Base-by-base conservation (phyloP, 202 grass and related monocot genomes). In the Bolboschoenoplectus hybrid region DNA sequence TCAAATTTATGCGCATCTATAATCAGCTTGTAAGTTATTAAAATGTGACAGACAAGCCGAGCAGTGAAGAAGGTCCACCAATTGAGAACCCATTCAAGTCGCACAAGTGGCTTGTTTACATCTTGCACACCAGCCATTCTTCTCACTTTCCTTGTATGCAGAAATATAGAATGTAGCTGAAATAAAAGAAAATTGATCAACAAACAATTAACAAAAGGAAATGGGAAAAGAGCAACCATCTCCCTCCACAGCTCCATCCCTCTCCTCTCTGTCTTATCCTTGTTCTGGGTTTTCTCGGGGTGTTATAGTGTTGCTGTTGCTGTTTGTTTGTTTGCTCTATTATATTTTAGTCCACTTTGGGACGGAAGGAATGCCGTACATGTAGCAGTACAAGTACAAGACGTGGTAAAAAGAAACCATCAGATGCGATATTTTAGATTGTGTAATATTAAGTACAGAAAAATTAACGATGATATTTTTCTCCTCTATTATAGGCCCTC, bases 11-110 rank as follows among this genome's bases (percentile, higher is more conserved):
- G 82, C 20, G 90, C 88, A 88, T 99, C 92, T 17, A 87, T 43
- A 38, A 99, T 89, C 52, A 94, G 80, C 87, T 91, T 99, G 65
- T 89, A 99, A 58, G 89, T 92, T 56, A 99, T 96, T 58, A 99
- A 84, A 58, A 99, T 82, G 84, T 99, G 92, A 80, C 85, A 94
- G 35, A 85, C 47, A 75, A 96, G 77, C 85, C 93, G 88, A 87
- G 92, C 80, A 57, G 87, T 84, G 75, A 91, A 81, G 85, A 99
- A 99, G 34, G 84, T 90, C 26, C n/a, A 81, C 89, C 92, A 99
- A 87, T 99, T 96, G 76, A 99, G 85, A 47, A 89, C n/a, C 97
- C 97, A 99, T 86, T 99, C 97, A 12, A 99, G 39, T 86, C 88
- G 93, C 82, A 96, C 97, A 58, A 89, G 56, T 85, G 78, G 89